Base-by-base conservation (phyloP, 2,329 filamentous ascomycete genomes). In the Leptosphaerulina australis region DNA sequence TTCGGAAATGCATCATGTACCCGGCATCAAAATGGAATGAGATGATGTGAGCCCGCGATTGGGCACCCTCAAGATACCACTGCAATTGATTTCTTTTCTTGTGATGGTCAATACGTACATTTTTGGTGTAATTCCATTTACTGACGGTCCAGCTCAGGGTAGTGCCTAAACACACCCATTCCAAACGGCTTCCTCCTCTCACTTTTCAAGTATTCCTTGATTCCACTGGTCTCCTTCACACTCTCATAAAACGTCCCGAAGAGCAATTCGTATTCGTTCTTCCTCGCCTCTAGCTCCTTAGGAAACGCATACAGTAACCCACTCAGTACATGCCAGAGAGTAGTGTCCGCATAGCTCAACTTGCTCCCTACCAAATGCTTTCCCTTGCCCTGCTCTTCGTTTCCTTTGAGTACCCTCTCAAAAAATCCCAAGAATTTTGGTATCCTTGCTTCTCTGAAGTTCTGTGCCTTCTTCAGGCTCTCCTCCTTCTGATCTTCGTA, bases 401-500 rank as follows among this genome's bases (percentile, higher is more conserved):
- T 83, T 6, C 79, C 77, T 56, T 77, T 74, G 4, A 93, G 67
- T 14, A 87, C 81, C 1, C 86, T 76, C 75, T 91, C 83, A 58
- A 90, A 88, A 69, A 88, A 91, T 2, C 73, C 78, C 17, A 92
- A 71, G 65, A 85, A 91, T 74, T 90, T 91, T 14, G 88, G 88
- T 24, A 92, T 76, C 1, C 89, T 77, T 33, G 76, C 79, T 44
- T 79, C 73, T 7, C 85, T 75, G 50, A 85, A 90, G 46, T 85
- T 79, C 31, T 75, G 75, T 7, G 82, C 79, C 54, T 79, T 81
- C 50, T 77, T 78, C 64, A 84, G 73, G 12, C 84, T 78, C 67
- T 90, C 88, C 0, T 78, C 75, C 68, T 87, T 90, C 72, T 93
- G 89, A 20, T 91, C 87, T 64, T 91, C 87, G 62, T 91, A 93